A percentile compares a stretch with the other conserved stretches of the same genome.
Evolutionary conservation across 495 filamentous ascomycete genomes (phyloP).

Genomic region (Talaromyces wortmannii): DNA sequence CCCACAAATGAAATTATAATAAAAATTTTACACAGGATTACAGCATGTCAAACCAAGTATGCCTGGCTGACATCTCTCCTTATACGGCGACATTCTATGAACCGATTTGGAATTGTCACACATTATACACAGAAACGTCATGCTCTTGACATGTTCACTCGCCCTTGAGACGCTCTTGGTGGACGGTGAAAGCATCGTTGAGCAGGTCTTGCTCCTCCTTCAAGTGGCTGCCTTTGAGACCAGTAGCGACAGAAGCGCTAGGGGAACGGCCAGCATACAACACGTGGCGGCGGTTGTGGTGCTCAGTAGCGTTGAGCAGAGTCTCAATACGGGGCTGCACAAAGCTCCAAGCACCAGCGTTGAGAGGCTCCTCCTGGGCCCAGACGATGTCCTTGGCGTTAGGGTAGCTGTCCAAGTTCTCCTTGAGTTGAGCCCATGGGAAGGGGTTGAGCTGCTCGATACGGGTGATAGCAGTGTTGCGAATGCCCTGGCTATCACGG

Average conservation of each 20-base stretch:
- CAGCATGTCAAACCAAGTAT: neutral
- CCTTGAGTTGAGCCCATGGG: constrained; percentile 93
- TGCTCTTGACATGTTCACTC: constrained; percentile 26
- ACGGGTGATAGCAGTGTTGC: constrained; percentile 86
- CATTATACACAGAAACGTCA: constrained; percentile 1
- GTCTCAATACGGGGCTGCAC: constrained; percentile 95
- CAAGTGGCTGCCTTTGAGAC: constrained; percentile 77
- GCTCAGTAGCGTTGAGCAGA: constrained; percentile 78
- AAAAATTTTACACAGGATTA: constrained; percentile 4
- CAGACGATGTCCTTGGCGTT: constrained; percentile 96
- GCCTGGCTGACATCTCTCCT: neutral
- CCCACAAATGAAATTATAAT: constrained; percentile 1
- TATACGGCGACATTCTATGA: no score
- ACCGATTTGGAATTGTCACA: neutral
- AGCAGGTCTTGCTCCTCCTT: constrained; percentile 94
- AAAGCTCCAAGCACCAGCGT: constrained; percentile 93
- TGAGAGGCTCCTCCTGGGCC: constrained; percentile 95
- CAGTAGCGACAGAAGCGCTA: constrained; percentile 86
- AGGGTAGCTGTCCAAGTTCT: constrained; percentile 92
- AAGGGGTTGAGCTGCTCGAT: constrained; percentile 98
- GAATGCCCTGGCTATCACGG: constrained; percentile 74
- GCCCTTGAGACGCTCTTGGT: constrained; percentile 52
- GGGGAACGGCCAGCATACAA: constrained; percentile 93
- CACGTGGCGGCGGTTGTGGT: constrained; percentile 90
- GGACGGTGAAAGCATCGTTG: constrained; percentile 62